These are phyloP conservation scores for Cucumis cinereus DNA, from an alignment of 306 rosid species.

Conservation along the genomic window DNA sequence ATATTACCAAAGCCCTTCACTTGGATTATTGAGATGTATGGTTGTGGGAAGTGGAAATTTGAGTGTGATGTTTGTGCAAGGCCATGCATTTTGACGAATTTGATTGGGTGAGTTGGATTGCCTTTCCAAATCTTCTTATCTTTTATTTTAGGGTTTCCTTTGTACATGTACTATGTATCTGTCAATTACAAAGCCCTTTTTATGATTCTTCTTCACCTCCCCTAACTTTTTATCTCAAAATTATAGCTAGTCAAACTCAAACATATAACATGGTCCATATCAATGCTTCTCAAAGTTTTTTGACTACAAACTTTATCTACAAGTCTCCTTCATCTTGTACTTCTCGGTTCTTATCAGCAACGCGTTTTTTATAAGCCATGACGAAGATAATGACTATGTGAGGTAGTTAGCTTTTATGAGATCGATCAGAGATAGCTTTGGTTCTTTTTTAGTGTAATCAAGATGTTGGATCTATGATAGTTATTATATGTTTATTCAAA, in stretches of 20 bases:
- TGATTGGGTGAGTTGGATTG: conserved; percentile 70
- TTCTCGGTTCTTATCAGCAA: background rate
- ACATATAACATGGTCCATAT: background rate
- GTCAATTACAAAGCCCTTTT: background rate
- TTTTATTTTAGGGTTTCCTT: background rate
- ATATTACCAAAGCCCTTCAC: background rate
- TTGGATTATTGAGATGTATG: conserved; percentile 33
- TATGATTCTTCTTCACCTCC: conserved; percentile 2
- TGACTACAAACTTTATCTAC: background rate
- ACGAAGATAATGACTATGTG: background rate
- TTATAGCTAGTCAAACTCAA: background rate
- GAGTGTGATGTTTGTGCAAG: conserved; percentile 70
- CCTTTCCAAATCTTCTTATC: conserved; percentile 2
- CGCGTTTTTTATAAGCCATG: background rate
- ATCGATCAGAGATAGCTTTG: too few relatives aligned
- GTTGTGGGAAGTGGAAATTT: conserved; percentile 60
- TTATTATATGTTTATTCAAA: too few relatives aligned
- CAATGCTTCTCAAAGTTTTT: background rate
- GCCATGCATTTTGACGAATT: conserved; percentile 44
- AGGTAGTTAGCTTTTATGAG: too few relatives aligned
- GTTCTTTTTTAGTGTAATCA: too few relatives aligned
- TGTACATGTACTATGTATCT: conserved; percentile 6
- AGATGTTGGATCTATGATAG: too few relatives aligned
- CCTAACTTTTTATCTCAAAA: background rate
- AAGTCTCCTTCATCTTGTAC: background rate